Conservation (phyloP, 352 stramenopile species). For the Plasmopara viticola region DNA sequence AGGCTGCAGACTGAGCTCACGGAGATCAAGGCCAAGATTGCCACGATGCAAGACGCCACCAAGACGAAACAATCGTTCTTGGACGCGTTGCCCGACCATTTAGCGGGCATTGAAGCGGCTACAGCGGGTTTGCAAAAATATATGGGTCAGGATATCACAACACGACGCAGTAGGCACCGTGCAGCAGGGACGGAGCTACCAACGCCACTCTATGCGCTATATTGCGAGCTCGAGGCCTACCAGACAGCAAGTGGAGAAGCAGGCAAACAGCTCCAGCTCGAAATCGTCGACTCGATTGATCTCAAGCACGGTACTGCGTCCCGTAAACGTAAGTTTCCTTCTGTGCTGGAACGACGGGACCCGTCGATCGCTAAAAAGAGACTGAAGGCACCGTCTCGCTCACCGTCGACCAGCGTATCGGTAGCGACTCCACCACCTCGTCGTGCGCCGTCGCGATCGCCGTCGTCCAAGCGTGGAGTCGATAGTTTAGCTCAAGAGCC, state of each 20-base stretch:
- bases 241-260: conserved; percentile 40
- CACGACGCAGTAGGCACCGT: conserved; percentile 33
- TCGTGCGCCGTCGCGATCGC: conserved; percentile 43
- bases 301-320: conserved; percentile 14
- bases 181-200: conserved; percentile 39
- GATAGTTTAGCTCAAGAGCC: conserved; percentile 10
- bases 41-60: conserved; percentile 43
- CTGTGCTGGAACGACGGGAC: conserved; percentile 25
- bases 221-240: conserved; percentile 70
- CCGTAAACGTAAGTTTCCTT: conserved; percentile 32
- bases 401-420: conserved; percentile 18
- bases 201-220: conserved; percentile 60
- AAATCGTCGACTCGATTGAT: conserved; percentile 41
- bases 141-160: conserved; percentile 45
- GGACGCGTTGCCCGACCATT: conserved; percentile 40
- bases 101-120: conserved; percentile 49
- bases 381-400: conserved; percentile 37
- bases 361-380: conserved; percentile 23
- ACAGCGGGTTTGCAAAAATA: conserved; percentile 55
- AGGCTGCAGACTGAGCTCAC: conserved; percentile 52
- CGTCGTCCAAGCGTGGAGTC: conserved; percentile 30
- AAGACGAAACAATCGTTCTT: conserved; percentile 59
- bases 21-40: conserved; percentile 53
- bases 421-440: conserved; percentile 9
- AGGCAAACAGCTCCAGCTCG: conserved; percentile 39